Evolutionary conservation across 2,329 filamentous ascomycete genomes (phyloP), one percentile per base, ranked within the genome.

Genomic region (Fusarium mundagurra): DNA sequence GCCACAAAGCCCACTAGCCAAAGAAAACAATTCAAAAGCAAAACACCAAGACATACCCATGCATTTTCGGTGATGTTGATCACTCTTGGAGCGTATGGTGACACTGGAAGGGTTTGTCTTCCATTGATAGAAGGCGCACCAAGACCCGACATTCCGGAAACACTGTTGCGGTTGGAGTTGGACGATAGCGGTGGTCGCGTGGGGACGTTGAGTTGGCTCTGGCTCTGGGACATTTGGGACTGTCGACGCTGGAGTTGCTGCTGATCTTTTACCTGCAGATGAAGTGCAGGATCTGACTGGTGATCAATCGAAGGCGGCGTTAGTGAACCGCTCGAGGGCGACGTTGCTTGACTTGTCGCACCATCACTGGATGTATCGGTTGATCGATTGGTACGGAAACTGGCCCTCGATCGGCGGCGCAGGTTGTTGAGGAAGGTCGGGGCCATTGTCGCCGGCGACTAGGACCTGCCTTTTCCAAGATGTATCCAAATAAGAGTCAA

Each of bases 31-130:
- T 54, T 60, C 62, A 66, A 45, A 77, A 67, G 64, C 60, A 69
- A 76, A 71, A 63, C 34, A 53, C 29, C 43, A 72, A 69, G 55
- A 86, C 91, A 78, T 89, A 97, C 95, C 93, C 94, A 97, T 67
- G 94, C 92, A 76, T 93, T 93, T 74, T 98, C 94, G 16, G 90
- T 87, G 44, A 98, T 86, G 39, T 95, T 98, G 48, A 92, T 85
- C 44, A 98, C 90, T 76, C 91, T 90, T 31, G 96, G 95, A 36
- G 94, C 93, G 83, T 94, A 96, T 48, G 92, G 91, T 61, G 95
- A 98, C 24, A 91, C 88, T 13, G 92, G 90, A 71, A 89, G 84
- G 72, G 85, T 88, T 63, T 84, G 86, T 79, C 88, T 89, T 69
- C 88, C 88, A 76, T 86, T 87, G 34, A 86, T 81, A 31, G 86